These are phyloP conservation scores for Arbutus unedo DNA, from an alignment of 148 eudicot genomes.

Conservation along the genomic window DNA sequence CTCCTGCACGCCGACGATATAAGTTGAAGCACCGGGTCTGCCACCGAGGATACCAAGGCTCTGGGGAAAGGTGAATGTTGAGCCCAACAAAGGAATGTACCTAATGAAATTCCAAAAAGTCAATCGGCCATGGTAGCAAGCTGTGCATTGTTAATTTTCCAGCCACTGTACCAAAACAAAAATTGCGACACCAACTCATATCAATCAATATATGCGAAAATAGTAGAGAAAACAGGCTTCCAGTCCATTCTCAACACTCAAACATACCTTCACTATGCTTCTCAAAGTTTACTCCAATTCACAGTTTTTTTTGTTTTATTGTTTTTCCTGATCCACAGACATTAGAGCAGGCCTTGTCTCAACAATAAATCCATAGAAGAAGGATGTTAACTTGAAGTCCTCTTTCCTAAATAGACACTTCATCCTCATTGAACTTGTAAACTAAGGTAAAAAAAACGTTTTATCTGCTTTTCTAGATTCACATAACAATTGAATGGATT, in stretches of 20 bases:
- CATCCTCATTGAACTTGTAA: neutral
- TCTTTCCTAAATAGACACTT: neutral
- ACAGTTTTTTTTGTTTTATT: neutral
- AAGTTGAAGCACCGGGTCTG: conserved; percentile 94
- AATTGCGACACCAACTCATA: neutral
- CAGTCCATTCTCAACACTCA: neutral
- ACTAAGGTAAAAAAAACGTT: neutral
- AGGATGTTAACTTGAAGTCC: neutral
- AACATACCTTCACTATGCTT: neutral
- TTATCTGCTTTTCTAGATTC: neutral
- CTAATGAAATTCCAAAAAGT: conserved; percentile 32
- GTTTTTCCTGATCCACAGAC: neutral
- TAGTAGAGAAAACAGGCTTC: neutral
- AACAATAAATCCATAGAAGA: neutral
- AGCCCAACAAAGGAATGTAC: conserved; percentile 78
- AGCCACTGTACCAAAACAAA: neutral
- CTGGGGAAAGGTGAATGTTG: conserved; percentile 89
- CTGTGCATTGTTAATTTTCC: neutral
- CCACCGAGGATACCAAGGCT: conserved; percentile 96
- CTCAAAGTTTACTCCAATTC: neutral
- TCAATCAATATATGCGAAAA: neutral
- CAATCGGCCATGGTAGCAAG: neutral
- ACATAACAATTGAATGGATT: neutral
- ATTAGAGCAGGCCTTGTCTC: neutral
- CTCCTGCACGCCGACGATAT: conserved; percentile 89